phyloP scores from a whole-genome alignment of 129 eudicot species.

The Ambrosia artemisiifolia region DNA sequence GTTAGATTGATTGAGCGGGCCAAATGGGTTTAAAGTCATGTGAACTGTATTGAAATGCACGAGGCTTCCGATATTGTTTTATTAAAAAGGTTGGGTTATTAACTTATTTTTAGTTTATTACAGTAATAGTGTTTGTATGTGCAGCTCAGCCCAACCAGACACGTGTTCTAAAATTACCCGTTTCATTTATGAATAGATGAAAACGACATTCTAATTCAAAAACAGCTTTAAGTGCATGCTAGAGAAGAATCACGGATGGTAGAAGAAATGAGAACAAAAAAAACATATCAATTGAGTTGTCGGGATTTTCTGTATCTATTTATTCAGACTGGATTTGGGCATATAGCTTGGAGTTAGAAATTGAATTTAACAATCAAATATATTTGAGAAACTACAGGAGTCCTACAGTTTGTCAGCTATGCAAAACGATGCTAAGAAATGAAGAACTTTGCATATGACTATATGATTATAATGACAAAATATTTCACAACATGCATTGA shows the following conservation, averaged over 20 bases:
- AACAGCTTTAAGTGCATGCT: too few species aligned
- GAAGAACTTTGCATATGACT: background rate
- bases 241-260: background rate
- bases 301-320: background rate
- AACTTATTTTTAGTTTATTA: background rate
- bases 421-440: conserved; percentile 8
- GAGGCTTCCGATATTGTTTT: background rate
- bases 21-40: background rate
- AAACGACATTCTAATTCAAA: background rate
- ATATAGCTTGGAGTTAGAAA: background rate
- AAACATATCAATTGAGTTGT: background rate
- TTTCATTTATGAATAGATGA: background rate
- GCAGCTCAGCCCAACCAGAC: background rate
- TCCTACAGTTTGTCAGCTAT: background rate
- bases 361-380: background rate
- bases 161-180: background rate
- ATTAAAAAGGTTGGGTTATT: background rate
- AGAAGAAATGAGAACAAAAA: background rate
- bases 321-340: background rate
- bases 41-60: background rate
- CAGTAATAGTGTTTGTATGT: background rate
- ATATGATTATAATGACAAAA: background rate
- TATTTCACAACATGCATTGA: background rate
- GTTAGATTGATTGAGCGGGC: background rate
- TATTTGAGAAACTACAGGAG: background rate